A percentile compares a stretch with the other conserved stretches of the same genome.
Evolutionary conservation across 2,329 filamentous ascomycete genomes (phyloP).

Genomic region (Monilinia fructicola): DNA sequence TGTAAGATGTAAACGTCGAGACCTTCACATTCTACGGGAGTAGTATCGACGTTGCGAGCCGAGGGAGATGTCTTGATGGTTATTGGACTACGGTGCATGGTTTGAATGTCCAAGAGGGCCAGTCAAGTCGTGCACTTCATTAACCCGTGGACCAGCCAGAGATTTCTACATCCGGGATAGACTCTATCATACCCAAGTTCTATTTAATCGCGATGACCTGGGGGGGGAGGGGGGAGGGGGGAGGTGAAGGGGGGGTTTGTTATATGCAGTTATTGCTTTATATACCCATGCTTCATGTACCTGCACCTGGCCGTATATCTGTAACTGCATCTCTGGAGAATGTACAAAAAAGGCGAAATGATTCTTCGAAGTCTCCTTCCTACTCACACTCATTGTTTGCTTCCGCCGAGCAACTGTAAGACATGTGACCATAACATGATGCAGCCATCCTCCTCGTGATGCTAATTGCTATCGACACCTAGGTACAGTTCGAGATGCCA

Average conservation of each 20-base stretch:
- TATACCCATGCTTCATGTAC: constrained; percentile 14
- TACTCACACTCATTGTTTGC: background rate
- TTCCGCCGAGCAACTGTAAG: constrained; percentile 13
- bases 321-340: constrained; percentile 11
- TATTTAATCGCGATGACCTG: constrained; percentile 20
- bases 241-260: no score
- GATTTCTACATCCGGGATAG: background rate
- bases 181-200: background rate
- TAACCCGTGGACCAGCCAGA: background rate
- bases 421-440: constrained; percentile 24
- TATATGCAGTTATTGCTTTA: constrained; percentile 18
- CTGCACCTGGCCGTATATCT: constrained; percentile 1
- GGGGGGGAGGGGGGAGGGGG: no score
- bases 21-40: background rate
- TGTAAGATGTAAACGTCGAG: background rate
- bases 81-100: constrained; percentile 2
- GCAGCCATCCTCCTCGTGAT: constrained; percentile 21
- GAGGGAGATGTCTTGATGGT: background rate
- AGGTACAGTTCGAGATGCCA: constrained; percentile 4
- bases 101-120: background rate
- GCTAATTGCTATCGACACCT: constrained; percentile 8
- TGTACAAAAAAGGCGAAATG: background rate
- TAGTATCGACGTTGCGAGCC: background rate
- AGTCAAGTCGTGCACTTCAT: background rate
- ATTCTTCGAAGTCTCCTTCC: constrained; percentile 2